Evolutionary conservation across 768 basidiomycete genomes (phyloP).

Genomic region (Leccinum aurantiacum): DNA sequence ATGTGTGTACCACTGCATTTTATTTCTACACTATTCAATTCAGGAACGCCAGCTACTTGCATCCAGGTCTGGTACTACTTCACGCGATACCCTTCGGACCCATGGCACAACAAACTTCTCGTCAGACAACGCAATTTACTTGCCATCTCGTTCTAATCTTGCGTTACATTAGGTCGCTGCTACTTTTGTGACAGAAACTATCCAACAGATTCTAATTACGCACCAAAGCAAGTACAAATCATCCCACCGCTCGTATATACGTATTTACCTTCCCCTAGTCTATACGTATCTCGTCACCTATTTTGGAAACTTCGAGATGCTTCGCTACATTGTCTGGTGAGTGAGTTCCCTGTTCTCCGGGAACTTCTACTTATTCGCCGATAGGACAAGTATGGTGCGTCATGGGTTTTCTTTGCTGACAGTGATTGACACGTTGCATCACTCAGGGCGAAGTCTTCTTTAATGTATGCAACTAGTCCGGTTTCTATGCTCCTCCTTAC

Average conservation of each 20-base stretch:
- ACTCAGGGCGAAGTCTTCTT: constrained; percentile 49
- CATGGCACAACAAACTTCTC: constrained; percentile 46
- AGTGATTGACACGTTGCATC: constrained; percentile 8
- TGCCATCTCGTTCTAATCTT: constrained; percentile 1
- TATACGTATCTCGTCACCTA: constrained; percentile 50
- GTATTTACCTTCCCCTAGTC: constrained; percentile 31
- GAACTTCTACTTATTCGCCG: not conserved
- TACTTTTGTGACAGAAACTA: constrained; percentile 50
- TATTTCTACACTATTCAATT: not conserved
- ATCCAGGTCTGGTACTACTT: constrained; percentile 59
- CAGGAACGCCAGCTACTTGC: constrained; percentile 43
- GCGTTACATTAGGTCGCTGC: constrained; percentile 41
- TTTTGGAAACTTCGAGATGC: constrained; percentile 31
- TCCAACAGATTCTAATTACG: constrained; percentile 54
- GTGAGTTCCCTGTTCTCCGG: constrained; percentile 14
- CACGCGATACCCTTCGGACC: constrained; percentile 46
- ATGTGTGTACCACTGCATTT: constrained; percentile 34
- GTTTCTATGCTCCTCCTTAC: not conserved
- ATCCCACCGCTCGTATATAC: not conserved
- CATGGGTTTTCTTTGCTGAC: not conserved
- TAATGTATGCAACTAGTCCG: constrained; percentile 33
- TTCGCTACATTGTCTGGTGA: constrained; percentile 43
- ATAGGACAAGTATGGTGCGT: constrained; percentile 27
- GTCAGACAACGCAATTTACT: constrained; percentile 31
- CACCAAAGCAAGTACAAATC: constrained; percentile 41